Percentiles rank a stretch among this genome's conserved stretches.
Conservation (phyloP, 1,284 basidiomycete genomes). For the Cryptococcus depauperatus region DNA sequence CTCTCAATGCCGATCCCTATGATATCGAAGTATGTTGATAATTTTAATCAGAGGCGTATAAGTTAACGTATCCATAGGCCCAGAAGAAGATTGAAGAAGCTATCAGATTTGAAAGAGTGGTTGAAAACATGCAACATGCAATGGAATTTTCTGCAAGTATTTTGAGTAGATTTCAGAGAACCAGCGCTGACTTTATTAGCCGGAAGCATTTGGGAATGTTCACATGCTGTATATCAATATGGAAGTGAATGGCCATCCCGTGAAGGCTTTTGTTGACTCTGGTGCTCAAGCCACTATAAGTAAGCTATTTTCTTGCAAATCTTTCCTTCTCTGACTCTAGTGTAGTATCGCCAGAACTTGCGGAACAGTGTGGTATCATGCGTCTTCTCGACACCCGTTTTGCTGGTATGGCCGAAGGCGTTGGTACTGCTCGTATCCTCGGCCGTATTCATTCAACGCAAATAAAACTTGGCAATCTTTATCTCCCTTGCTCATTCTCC, state of each 20-base stretch:
- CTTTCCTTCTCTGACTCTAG: background rate
- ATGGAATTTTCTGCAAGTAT: constrained; percentile 62
- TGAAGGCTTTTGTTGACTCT: constrained; percentile 97
- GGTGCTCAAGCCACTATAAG: constrained; percentile 96
- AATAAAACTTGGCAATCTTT: constrained; percentile 73
- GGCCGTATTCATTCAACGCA: constrained; percentile 91
- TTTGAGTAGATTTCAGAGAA: background rate
- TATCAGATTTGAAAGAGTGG: constrained; percentile 79
- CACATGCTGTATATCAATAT: constrained; percentile 79
- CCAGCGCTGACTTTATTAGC: constrained; percentile 46
- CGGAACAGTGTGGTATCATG: constrained; percentile 90
- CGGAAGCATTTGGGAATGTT: constrained; percentile 88
- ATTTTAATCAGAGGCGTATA: constrained; percentile 29
- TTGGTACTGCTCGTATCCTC: constrained; percentile 89
- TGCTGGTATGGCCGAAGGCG: constrained; percentile 84
- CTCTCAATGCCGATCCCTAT: constrained; percentile 74
- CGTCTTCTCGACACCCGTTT: constrained; percentile 82
- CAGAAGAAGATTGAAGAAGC: constrained; percentile 90
- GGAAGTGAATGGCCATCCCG: constrained; percentile 80
- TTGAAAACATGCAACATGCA: constrained; percentile 86
- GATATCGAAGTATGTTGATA: too few relatives aligned
- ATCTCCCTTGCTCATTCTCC: constrained; percentile 85
- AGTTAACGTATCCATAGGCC: constrained; percentile 44
- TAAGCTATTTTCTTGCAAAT: constrained; percentile 46
- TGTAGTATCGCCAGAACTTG: constrained; percentile 86